phyloP scores from a whole-genome alignment of 1,284 basidiomycete genomes.

The Cryptococcus wingfieldii region DNA sequence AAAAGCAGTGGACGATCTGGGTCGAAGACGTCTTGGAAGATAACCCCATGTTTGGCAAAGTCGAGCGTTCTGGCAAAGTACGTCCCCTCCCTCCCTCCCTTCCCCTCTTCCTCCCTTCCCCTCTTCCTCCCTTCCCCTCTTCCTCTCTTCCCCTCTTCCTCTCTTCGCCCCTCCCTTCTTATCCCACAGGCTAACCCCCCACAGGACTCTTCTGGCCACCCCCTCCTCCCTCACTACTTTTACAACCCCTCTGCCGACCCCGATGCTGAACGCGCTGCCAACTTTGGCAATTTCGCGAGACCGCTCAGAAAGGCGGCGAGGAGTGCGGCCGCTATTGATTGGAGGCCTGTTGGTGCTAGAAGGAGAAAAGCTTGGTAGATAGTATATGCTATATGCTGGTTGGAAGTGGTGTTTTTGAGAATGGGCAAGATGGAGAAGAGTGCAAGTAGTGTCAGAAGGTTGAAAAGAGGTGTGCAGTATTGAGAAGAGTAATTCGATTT shows the following conservation, averaged over 20 bases:
- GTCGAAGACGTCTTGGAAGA: conserved; percentile 29
- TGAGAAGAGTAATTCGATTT: background rate
- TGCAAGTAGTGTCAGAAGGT: background rate
- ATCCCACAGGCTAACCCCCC: background rate
- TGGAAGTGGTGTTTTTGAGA: background rate
- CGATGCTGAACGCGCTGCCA: conserved; percentile 39
- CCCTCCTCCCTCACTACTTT: conserved; percentile 48
- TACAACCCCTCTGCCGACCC: conserved; percentile 46
- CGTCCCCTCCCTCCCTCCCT: conserved; percentile 3
- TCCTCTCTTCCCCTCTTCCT: background rate
- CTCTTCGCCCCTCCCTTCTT: background rate
- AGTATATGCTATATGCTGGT: conserved; percentile 5
- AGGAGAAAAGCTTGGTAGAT: conserved; percentile 20
- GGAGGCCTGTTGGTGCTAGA: conserved; percentile 46
- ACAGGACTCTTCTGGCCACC: conserved; percentile 47
- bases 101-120: background rate
- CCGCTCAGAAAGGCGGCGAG: conserved; percentile 45
- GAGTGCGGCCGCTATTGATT: conserved; percentile 48
- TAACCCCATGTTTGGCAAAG: conserved; percentile 48
- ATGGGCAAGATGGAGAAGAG: background rate
- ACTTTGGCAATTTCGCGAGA: conserved; percentile 48
- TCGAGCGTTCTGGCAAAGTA: conserved; percentile 47
- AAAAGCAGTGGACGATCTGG: conserved; percentile 42
- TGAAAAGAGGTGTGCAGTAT: background rate
- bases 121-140: no score